Base-by-base conservation (phyloP, 2,329 filamentous ascomycete genomes). In the Microsporum ferrugineum region DNA sequence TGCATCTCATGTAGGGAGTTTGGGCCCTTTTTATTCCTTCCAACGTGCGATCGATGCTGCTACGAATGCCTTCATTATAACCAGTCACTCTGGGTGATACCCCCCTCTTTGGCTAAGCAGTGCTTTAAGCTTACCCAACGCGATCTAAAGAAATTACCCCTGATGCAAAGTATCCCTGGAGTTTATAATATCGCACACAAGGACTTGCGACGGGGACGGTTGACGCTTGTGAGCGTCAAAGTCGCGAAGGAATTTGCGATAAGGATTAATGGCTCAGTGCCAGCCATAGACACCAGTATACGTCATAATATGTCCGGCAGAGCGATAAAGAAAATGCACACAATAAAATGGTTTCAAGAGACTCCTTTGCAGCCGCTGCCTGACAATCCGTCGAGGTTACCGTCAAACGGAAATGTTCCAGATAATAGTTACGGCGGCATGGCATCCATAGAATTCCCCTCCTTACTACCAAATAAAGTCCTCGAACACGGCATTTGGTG, bases 41-140 rank as follows among this genome's bases (percentile, higher is more conserved):
- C 71, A 0, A 69, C 69, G 2, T 72, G 69, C 62, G 68, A 72
- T 59, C 68, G 72, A 60, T 62, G 68, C 53, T 74, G 71, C 61
- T 68, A 65, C 31, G 61, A 66, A 49, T 73, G 72, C 57, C 63
- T 74, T 17, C 38, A n/a, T 7, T 23, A 41, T 27, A 43, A 58
- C 8, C n/a, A 36, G 14, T 31, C 36, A 5, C n/a, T 58, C 4
- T 33, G 57, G 36, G 23, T 58, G 29, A 47, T 58, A 12, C 6
- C 57, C 8, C 39, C 45, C 10, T 10, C 57, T 27, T n/a, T 58
- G 12, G 55, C 55, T 17, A 58, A 58, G 33, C 17, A 38, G 33
- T 58, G 10, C 55, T 58, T 58, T n/a, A 27, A 17, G 5, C 34
- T 58, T n/a, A 34, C 56, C 3, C 34, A 14, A 14, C 29, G 34